Evolutionary conservation across 495 filamentous ascomycete genomes (phyloP).

Genomic region (Cryomyces minteri): DNA sequence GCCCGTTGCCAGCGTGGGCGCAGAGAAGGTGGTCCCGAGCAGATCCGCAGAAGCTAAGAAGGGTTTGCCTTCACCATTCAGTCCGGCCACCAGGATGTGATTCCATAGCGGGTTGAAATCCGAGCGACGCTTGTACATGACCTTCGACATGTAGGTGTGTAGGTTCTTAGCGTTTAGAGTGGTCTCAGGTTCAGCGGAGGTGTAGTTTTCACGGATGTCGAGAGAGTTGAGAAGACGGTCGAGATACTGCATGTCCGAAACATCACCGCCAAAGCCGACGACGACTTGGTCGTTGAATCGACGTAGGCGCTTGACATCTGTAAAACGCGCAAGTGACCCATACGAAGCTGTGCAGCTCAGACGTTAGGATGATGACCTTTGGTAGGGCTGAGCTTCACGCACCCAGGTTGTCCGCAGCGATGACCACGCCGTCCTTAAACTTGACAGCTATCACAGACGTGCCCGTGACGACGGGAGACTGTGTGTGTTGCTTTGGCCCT

Average conservation of each 20-base stretch:
- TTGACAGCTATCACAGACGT: constrained; percentile 89
- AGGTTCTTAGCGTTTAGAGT: constrained; percentile 72
- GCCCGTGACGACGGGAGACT: constrained; percentile 82
- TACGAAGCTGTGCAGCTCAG: constrained; percentile 54
- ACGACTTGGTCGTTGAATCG: constrained; percentile 59
- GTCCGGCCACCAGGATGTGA: constrained; percentile 70
- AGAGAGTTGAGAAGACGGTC: constrained; percentile 76
- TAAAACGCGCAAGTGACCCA: constrained; percentile 91
- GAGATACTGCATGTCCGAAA: constrained; percentile 96
- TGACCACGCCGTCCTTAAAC: constrained; percentile 88
- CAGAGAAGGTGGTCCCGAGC: constrained; percentile 76
- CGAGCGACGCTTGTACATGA: constrained; percentile 83
- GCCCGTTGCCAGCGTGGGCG: constrained; percentile 78
- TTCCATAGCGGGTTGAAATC: constrained; percentile 98
- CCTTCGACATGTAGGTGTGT: constrained; percentile 86
- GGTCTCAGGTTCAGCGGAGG: background rate
- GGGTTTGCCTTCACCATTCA: constrained; percentile 61
- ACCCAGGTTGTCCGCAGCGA: constrained; percentile 95
- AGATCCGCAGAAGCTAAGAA: constrained; percentile 85
- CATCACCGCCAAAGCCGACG: constrained; percentile 81
- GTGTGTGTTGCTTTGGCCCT: constrained; percentile 67
- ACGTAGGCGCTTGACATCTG: constrained; percentile 77
- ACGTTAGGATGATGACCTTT: background rate
- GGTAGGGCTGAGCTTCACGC: constrained; percentile 8
- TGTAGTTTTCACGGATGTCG: constrained; percentile 76